These are phyloP conservation scores for Sextonia rubra DNA, from an alignment of 164 flowering plant genomes.

Conservation along the genomic window DNA sequence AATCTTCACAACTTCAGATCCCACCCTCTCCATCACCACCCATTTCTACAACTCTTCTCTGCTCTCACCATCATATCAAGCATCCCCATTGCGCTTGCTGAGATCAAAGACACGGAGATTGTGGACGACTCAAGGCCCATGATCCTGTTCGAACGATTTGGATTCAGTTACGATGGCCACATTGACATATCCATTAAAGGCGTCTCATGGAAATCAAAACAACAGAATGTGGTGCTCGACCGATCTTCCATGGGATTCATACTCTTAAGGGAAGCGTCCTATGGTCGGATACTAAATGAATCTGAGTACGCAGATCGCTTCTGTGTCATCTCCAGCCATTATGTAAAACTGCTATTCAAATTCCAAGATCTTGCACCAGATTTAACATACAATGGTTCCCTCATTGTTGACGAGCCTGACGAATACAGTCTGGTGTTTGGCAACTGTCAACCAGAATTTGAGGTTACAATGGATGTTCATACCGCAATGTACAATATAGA, in stretches of 20 bases:
- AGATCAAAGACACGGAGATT: slow-evolving; percentile 33
- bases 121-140: slow-evolving; percentile 34
- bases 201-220: slow-evolving; percentile 30
- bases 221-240: slow-evolving; percentile 11
- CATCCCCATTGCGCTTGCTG: slow-evolving; percentile 17
- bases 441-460: slow-evolving; percentile 40
- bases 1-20: slow-evolving; percentile 1
- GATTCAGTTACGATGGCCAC: slow-evolving; percentile 28
- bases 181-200: slow-evolving; percentile 17
- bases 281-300: slow-evolving; percentile 25
- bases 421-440: slow-evolving; percentile 36
- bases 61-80: slow-evolving; percentile 12
- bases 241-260: slow-evolving; percentile 43
- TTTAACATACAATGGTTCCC: slow-evolving; percentile 15
- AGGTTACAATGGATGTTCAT: slow-evolving; percentile 31
- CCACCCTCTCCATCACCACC: neutral
- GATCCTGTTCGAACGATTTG: slow-evolving; percentile 40
- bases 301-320: slow-evolving; percentile 16
- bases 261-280: slow-evolving; percentile 23
- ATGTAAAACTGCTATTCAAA: slow-evolving; percentile 23
- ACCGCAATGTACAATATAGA: slow-evolving; percentile 33
- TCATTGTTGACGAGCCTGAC: slow-evolving; percentile 21
- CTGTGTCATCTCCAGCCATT: slow-evolving; percentile 31
- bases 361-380: slow-evolving; percentile 8
- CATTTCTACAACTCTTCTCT: slow-evolving; percentile 10